Conservation (phyloP, 805 yeast genomes). For the Wickerhamomyces queroliae region DNA sequence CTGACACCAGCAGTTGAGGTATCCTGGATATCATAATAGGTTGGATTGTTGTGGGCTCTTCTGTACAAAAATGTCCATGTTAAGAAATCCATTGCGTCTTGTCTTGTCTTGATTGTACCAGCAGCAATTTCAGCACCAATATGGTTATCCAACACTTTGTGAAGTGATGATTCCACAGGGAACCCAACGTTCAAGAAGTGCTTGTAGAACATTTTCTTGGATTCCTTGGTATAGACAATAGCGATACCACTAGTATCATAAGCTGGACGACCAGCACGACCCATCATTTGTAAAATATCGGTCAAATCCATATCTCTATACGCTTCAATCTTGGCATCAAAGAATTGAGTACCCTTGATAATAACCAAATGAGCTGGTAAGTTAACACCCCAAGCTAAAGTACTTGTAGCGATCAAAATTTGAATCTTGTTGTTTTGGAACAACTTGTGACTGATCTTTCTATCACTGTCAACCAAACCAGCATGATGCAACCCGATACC, state of each 20-base stretch:
- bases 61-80: conserved; percentile 93
- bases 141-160: conserved; percentile 79
- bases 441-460: conserved; percentile 83
- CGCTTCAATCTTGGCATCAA: conserved; percentile 92
- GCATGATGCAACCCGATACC: conserved; percentile 98
- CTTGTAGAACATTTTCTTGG: conserved; percentile 78
- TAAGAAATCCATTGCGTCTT: conserved; percentile 92
- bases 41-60: conserved; percentile 89
- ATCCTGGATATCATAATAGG: conserved; percentile 78
- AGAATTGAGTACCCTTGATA: conserved; percentile 93
- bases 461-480: conserved; percentile 86
- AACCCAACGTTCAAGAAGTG: conserved; percentile 88
- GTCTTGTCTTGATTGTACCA: conserved; percentile 90
- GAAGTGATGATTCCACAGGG: conserved; percentile 86
- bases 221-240: conserved; percentile 77
- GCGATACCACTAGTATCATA: conserved; percentile 91
- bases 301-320: conserved; percentile 89
- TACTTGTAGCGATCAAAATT: conserved; percentile 91
- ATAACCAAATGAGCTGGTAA: conserved; percentile 94
- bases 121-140: conserved; percentile 94
- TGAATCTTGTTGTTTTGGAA: conserved; percentile 80
- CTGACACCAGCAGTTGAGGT: conserved; percentile 78
- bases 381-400: conserved; percentile 97
- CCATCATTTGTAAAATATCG: conserved; percentile 96
- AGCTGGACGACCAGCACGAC: conserved; percentile 99